These are phyloP conservation scores for Tagetes erecta DNA, from an alignment of 129 eudicot genomes.

Conservation along the genomic window DNA sequence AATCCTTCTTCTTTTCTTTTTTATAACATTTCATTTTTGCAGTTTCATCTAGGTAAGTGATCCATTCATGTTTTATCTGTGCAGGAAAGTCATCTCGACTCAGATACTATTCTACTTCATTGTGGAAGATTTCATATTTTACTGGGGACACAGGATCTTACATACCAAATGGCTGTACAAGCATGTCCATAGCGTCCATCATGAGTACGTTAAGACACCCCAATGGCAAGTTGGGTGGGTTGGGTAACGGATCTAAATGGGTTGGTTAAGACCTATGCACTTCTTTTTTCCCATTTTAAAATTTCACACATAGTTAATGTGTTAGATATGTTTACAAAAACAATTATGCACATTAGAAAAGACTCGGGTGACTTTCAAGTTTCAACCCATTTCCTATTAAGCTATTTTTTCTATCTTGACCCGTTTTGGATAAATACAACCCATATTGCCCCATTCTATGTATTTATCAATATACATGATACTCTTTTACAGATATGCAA, in stretches of 20 bases:
- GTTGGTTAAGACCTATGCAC: background rate
- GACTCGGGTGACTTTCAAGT: background rate
- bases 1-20: background rate
- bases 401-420: background rate
- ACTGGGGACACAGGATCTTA: constrained; percentile 97
- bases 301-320: background rate
- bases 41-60: constrained; percentile 10
- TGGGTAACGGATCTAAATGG: background rate
- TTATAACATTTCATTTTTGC: background rate
- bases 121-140: constrained; percentile 92
- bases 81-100: constrained; percentile 88
- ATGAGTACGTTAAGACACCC: constrained; percentile 61
- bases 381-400: background rate
- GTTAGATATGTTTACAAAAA: background rate
- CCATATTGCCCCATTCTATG: background rate
- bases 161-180: constrained; percentile 98
- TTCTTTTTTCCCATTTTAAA: background rate
- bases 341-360: background rate
- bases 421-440: background rate
- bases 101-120: constrained; percentile 89
- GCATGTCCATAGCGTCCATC: constrained; percentile 97
- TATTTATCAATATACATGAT: constrained; percentile 17
- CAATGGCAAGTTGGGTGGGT: background rate
- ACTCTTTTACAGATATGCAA: constrained; percentile 65
- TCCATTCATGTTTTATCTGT: constrained; percentile 13